Conservation (phyloP, 495 filamentous ascomycete genomes). For the Bathelium albidoporum region DNA sequence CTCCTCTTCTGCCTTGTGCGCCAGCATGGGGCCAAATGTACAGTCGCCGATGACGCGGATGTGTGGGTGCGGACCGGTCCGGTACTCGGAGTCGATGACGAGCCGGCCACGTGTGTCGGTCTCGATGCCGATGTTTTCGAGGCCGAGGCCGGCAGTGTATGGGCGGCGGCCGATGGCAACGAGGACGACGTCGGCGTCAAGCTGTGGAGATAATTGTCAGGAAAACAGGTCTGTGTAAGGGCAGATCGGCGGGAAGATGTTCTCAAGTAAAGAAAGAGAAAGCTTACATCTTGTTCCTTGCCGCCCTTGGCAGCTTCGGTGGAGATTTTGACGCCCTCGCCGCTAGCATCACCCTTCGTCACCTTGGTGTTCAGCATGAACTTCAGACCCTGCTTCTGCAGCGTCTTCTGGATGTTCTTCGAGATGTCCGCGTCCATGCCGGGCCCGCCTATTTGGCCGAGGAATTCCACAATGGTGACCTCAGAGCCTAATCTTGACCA, state of each 20-base stretch:
- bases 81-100: constrained; percentile 96
- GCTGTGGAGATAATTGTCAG: constrained; percentile 38
- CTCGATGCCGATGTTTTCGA: constrained; percentile 93
- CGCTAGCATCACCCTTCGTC: constrained; percentile 66
- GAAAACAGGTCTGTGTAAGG: too few relatives aligned
- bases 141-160: constrained; percentile 80
- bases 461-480: constrained; percentile 94
- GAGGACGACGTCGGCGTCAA: constrained; percentile 92
- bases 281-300: constrained; percentile 73
- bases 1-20: constrained; percentile 99
- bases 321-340: constrained; percentile 63
- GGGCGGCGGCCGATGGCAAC: constrained; percentile 93
- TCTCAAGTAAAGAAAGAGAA: too few relatives aligned
- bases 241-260: too few relatives aligned
- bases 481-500: constrained; percentile 89
- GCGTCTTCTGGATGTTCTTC: constrained; percentile 84
- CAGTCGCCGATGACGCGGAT: constrained; percentile 94
- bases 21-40: constrained; percentile 98
- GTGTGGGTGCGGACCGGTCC: constrained; percentile 81
- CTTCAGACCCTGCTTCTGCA: constrained; percentile 93
- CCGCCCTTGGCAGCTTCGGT: constrained; percentile 93
- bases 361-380: constrained; percentile 99
- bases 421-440: constrained; percentile 95
- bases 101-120: constrained; percentile 86
- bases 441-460: constrained; percentile 91